phyloP scores from a whole-genome alignment of 768 basidiomycete species.

The Suillus decipiens region DNA sequence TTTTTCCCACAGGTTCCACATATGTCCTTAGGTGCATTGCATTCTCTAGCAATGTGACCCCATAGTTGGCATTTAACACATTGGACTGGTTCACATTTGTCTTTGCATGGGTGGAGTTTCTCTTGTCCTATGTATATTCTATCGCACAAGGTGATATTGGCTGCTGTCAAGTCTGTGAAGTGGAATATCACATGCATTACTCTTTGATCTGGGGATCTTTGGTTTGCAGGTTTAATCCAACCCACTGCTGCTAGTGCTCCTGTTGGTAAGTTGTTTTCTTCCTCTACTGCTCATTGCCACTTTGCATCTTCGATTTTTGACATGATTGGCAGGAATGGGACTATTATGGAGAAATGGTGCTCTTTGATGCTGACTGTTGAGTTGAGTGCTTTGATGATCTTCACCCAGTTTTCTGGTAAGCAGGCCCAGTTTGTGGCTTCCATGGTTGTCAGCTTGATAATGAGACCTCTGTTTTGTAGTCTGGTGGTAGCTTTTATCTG shows the following conservation, averaged over 20 bases:
- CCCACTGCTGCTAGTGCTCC: background rate
- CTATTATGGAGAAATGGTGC: fast-evolving
- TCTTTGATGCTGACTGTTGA: background rate
- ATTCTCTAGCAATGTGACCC: background rate
- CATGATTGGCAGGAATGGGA: background rate
- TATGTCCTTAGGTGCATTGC: background rate
- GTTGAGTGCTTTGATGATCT: background rate
- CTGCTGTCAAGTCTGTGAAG: background rate
- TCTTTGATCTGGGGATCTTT: background rate
- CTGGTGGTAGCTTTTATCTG: background rate
- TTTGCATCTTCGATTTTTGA: background rate
- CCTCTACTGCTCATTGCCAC: background rate
- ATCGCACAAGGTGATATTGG: background rate
- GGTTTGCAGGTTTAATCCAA: background rate
- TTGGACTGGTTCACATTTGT: background rate
- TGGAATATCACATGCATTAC: background rate
- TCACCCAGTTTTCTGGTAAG: fast-evolving
- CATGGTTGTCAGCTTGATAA: fast-evolving
- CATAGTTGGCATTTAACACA: background rate
- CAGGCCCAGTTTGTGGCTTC: background rate
- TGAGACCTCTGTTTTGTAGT: background rate
- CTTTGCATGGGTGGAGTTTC: background rate
- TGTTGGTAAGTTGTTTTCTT: background rate
- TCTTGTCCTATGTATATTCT: background rate
- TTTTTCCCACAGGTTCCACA: background rate